phyloP scores from a whole-genome alignment of 2,329 filamentous ascomycete species.

The Neofusicoccum sp. region DNA sequence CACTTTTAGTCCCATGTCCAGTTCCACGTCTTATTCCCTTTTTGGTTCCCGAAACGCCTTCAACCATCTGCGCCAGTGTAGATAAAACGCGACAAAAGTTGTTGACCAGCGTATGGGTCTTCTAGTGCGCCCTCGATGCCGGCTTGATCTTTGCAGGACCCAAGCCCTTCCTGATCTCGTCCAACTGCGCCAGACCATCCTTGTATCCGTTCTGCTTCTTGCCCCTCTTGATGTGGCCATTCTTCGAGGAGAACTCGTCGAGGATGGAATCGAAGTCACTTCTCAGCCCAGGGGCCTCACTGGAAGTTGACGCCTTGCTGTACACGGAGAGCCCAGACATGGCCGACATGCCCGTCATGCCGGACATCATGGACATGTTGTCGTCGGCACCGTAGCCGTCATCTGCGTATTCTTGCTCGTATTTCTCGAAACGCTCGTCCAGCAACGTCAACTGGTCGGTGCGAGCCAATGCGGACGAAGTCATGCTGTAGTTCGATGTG shows the following conservation, averaged over 20 bases:
- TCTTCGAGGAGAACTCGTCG: constrained; percentile 84
- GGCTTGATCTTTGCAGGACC: constrained; percentile 62
- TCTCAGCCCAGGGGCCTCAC: constrained; percentile 59
- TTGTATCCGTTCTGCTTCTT: constrained; percentile 81
- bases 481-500: constrained; percentile 88
- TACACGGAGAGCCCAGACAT: constrained; percentile 41
- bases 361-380: constrained; percentile 48
- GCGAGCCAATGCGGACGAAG: constrained; percentile 80
- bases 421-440: constrained; percentile 86
- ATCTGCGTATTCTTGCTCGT: constrained; percentile 79
- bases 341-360: constrained; percentile 56
- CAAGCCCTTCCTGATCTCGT: constrained; percentile 80
- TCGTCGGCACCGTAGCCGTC: constrained; percentile 52
- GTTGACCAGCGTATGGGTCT: not conserved
- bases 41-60: not conserved
- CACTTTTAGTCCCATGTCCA: not conserved
- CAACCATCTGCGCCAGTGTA: not conserved
- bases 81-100: not conserved
- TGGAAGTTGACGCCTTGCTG: constrained; percentile 34
- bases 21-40: not conserved
- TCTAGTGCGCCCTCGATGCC: not conserved
- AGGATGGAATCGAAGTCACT: constrained; percentile 86
- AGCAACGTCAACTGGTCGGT: constrained; percentile 85
- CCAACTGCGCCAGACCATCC: constrained; percentile 83
- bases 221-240: constrained; percentile 60